Evolutionary conservation across 2,329 filamentous ascomycete genomes (phyloP), one percentile per base, ranked within the genome.

Genomic region (Biscogniauxia mediterranea): DNA sequence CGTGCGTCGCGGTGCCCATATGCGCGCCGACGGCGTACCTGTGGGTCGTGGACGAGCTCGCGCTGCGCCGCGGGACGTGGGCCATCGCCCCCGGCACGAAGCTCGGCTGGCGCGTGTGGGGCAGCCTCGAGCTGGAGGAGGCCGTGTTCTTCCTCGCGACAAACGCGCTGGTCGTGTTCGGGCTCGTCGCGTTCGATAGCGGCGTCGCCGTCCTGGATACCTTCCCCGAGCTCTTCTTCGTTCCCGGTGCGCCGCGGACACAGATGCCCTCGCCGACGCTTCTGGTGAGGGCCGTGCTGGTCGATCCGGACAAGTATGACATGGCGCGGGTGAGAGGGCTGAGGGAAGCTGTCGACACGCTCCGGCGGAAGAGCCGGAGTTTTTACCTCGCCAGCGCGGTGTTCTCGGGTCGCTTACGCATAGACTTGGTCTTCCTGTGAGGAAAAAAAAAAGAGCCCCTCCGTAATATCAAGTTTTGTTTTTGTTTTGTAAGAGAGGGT

Each of bases 371-470:
- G 70, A 92, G 89, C 66, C 82, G 89, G 54, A 91, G 88, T 67
- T 92, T 92, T 71, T 91, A 90, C 66, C 77, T 92, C 5, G 90
- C 89, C 0, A 90, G 87, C 64, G 84, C 86, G 0, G 84, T 86
- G 0, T 92, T 93, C 65, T 81, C 85, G 49, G 89, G 89, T 1
- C 82, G 86, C 23, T 76, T 92, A 7, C 82, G 89, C 5, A 86
- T 89, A 28, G 89, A 92, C 66, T 72, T 92, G 13, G 81, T 90
- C 25, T 75, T 90, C 1, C 75, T 92, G 76, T 85, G 7, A 32
- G 28, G 7, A 13, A 13, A 9, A 32, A 9, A 32, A 6, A 32
- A 28, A 28, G n/a, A 23, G 23, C 23, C 23, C 23, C 2, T 23
- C 2, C 2, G 23, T 23, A 5, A n/a, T n/a, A n/a, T n/a, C n/a